A percentile compares a stretch with the other conserved stretches of the same genome.
phyloP scores from a whole-genome alignment of 441 rosid species.

The Daphne laureola region DNA sequence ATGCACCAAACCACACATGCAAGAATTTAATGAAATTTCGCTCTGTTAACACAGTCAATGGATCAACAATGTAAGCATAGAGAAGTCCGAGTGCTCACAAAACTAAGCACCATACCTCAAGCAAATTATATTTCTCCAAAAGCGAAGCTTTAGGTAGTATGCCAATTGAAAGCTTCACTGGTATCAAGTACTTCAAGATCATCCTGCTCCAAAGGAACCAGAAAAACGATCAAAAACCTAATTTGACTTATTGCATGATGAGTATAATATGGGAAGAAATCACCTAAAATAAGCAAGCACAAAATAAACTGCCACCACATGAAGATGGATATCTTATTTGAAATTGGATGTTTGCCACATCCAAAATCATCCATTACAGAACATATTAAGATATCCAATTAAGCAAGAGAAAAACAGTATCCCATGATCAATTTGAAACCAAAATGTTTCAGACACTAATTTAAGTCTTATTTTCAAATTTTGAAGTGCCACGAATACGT shows the following conservation, averaged over 20 bases:
- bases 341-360: no score
- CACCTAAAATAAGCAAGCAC: background rate
- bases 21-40: conserved; percentile 1
- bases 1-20: background rate
- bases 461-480: background rate
- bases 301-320: background rate
- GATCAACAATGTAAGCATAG: background rate
- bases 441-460: background rate
- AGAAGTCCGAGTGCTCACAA: conserved; percentile 5
- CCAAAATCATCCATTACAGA: background rate
- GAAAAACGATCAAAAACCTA: conserved; percentile 2
- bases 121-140: conserved; percentile 56
- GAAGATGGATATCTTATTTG: background rate
- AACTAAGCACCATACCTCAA: conserved; percentile 41
- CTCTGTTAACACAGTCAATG: background rate
- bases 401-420: background rate
- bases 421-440: conserved; percentile 1
- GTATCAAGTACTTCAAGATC: conserved; percentile 88
- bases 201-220: conserved; percentile 41
- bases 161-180: conserved; percentile 86
- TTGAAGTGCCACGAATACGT: conserved; percentile 14
- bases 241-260: background rate
- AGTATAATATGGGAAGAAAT: background rate
- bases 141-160: conserved; percentile 60
- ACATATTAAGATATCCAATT: background rate